phyloP scores from a whole-genome alignment of 2,329 filamentous ascomycete genomes.

The Cadophora gregata region DNA sequence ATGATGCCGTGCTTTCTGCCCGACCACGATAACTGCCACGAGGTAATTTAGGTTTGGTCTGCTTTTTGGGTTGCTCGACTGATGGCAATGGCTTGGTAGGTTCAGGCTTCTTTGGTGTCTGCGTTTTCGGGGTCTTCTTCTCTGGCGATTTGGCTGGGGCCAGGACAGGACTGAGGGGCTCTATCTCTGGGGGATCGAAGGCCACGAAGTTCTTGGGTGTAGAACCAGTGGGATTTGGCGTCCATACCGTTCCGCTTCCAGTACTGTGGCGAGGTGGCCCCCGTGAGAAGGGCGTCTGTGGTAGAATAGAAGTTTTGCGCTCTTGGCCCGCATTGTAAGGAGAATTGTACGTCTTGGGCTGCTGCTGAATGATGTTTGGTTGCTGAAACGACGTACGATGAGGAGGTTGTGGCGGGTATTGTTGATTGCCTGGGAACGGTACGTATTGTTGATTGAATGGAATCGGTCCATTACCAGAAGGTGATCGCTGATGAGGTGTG shows the following conservation, averaged over 20 bases:
- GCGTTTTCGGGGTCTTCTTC: slow-evolving; percentile 37
- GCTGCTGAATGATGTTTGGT: slow-evolving; percentile 34
- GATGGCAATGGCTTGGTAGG: slow-evolving; percentile 8
- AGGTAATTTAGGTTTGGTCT: slow-evolving; percentile 24
- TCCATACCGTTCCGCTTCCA: slow-evolving; percentile 63
- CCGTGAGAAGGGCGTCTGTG: slow-evolving; percentile 39
- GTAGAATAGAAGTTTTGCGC: slow-evolving; percentile 30
- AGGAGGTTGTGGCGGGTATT: slow-evolving; percentile 32
- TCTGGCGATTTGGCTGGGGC: slow-evolving; percentile 47
- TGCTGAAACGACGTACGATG: slow-evolving; percentile 36
- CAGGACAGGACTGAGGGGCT: slow-evolving; percentile 63
- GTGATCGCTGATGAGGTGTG: slow-evolving; percentile 34
- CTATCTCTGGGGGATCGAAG: slow-evolving; percentile 58
- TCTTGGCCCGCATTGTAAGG: slow-evolving; percentile 43
- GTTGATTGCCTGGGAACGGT: slow-evolving; percentile 31
- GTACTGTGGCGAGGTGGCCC: slow-evolving; percentile 33
- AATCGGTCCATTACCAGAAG: slow-evolving; percentile 32
- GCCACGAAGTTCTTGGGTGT: slow-evolving; percentile 56
- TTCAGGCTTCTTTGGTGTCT: slow-evolving; percentile 19
- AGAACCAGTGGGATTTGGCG: slow-evolving; percentile 60
- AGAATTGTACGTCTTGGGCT: slow-evolving; percentile 44
- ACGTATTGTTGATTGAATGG: slow-evolving; percentile 37
- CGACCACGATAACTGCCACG: slow-evolving; percentile 32
- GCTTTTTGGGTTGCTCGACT: slow-evolving; percentile 16
- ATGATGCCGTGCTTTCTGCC: slow-evolving; percentile 41